These are phyloP conservation scores for Diplodia corticola DNA, from an alignment of 2,329 filamentous ascomycete species.

Conservation along the genomic window DNA sequence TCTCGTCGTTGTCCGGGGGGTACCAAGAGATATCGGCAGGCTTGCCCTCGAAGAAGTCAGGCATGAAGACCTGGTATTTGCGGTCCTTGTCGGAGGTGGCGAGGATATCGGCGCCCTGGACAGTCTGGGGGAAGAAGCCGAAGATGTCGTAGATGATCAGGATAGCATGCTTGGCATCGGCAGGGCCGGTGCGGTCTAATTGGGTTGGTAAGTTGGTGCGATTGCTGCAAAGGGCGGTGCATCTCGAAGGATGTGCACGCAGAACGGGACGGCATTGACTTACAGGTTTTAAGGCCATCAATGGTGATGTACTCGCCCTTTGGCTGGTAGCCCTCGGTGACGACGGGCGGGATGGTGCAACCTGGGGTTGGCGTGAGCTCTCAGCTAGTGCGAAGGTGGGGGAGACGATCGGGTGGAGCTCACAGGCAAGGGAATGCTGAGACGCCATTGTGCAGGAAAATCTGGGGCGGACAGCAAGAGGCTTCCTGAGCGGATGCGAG, in stretches of 20 bases:
- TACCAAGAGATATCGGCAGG: constrained; percentile 65
- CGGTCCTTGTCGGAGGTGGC: constrained; percentile 63
- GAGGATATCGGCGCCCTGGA: constrained; percentile 65
- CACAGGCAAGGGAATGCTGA: constrained; percentile 23
- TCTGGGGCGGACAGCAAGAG: neutral
- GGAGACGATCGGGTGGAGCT: constrained; percentile 6
- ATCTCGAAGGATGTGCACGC: neutral
- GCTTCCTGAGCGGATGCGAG: neutral
- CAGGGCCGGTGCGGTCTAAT: constrained; percentile 57
- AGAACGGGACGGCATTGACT: neutral
- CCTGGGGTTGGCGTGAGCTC: constrained; percentile 28
- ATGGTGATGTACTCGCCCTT: constrained; percentile 62
- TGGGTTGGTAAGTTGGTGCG: neutral
- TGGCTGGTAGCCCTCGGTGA: constrained; percentile 52
- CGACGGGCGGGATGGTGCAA: constrained; percentile 54
- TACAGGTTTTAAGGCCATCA: constrained; percentile 63
- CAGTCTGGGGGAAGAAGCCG: constrained; percentile 63
- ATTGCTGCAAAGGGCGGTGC: neutral
- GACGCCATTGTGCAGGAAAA: constrained; percentile 20
- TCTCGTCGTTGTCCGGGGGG: constrained; percentile 60
- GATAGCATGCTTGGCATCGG: constrained; percentile 58
- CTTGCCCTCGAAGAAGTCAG: constrained; percentile 83
- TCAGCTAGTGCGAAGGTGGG: neutral
- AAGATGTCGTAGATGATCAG: constrained; percentile 64
- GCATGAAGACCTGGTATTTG: constrained; percentile 84